Evolutionary conservation across 2,329 filamentous ascomycete species (phyloP).

Genomic region (Fusarium newnesense): DNA sequence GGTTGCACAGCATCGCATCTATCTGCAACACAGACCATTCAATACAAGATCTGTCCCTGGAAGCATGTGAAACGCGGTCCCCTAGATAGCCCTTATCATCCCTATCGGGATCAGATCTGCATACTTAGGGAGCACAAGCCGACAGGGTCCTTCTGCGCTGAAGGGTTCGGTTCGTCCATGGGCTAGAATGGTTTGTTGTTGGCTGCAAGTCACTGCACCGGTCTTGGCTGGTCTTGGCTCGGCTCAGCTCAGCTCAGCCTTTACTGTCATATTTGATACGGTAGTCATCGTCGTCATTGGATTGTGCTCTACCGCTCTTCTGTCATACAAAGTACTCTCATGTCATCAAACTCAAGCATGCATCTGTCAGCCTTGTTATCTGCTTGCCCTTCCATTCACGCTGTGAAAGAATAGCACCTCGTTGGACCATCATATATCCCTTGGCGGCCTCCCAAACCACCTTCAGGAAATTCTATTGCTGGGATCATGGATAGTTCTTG

Average conservation of each 20-base stretch:
- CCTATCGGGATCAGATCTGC: slow-evolving; percentile 20
- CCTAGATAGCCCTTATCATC: slow-evolving; percentile 26
- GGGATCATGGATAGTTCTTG: slow-evolving; percentile 28
- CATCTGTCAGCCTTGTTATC: slow-evolving; percentile 21
- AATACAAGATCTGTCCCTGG: slow-evolving; percentile 23
- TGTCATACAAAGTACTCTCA: slow-evolving; percentile 3
- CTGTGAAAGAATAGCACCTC: not conserved
- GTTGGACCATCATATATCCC: not conserved
- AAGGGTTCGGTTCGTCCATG: slow-evolving; percentile 26
- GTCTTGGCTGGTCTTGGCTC: slow-evolving; percentile 13
- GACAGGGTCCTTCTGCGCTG: slow-evolving; percentile 18
- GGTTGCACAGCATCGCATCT: slow-evolving; percentile 4
- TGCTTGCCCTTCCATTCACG: not conserved
- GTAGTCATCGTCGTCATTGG: slow-evolving; percentile 19
- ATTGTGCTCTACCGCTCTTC: slow-evolving; percentile 17
- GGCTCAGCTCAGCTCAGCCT: slow-evolving; percentile 22
- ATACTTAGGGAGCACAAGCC: slow-evolving; percentile 6
- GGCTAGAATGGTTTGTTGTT: not conserved
- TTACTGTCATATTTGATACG: slow-evolving; percentile 29
- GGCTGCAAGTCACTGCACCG: slow-evolving; percentile 9
- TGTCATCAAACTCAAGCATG: slow-evolving; percentile 12
- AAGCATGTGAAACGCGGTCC: slow-evolving; percentile 36
- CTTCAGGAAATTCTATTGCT: not conserved
- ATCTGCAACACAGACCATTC: slow-evolving; percentile 7
- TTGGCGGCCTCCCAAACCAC: slow-evolving; percentile 5